phyloP scores from a whole-genome alignment of 2,329 filamentous ascomycete genomes.

The Fusarium sp. region DNA sequence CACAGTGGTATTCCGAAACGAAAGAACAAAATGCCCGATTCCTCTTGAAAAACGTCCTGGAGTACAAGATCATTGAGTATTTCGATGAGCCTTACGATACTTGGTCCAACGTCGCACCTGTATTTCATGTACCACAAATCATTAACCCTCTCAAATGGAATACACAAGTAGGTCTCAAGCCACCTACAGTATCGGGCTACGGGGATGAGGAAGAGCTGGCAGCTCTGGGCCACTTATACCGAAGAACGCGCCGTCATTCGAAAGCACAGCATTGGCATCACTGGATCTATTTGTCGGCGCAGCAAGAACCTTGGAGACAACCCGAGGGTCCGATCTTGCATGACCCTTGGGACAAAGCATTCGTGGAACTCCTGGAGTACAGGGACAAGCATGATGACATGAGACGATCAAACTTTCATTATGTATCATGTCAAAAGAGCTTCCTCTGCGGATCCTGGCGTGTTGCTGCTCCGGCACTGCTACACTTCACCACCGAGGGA shows the following conservation, averaged over 20 bases:
- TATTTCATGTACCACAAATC: not conserved
- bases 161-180: not conserved
- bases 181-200: rapidly evolving
- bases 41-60: not conserved
- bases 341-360: not conserved
- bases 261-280: not conserved
- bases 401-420: not conserved
- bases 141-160: not conserved
- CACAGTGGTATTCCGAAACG: not conserved
- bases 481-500: not conserved
- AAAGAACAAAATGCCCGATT: not conserved
- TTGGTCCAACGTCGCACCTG: not conserved
- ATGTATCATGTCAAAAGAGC: not conserved
- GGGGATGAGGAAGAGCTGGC: not conserved
- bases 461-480: not conserved
- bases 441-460: not conserved
- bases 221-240: not conserved
- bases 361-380: not conserved
- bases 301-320: not conserved
- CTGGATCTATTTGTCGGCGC: not conserved
- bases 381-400: not conserved
- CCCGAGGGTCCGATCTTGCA: not conserved
- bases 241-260: not conserved
- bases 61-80: not conserved
- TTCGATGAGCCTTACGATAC: not conserved